These are phyloP conservation scores for Lithocarpus polystachyus DNA, from an alignment of 306 rosid genomes.

Conservation along the genomic window DNA sequence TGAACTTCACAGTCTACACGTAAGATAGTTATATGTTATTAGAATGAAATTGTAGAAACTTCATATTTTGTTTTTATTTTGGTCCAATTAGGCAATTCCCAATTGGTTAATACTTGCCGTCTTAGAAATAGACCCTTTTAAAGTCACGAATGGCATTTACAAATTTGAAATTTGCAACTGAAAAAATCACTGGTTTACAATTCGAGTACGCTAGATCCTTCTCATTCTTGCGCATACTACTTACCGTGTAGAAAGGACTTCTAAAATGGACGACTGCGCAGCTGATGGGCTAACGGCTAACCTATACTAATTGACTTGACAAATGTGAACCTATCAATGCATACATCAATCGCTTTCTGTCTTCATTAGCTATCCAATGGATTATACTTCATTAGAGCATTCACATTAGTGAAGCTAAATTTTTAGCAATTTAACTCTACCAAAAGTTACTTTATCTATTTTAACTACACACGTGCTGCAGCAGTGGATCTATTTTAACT, in stretches of 20 bases:
- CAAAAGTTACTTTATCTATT: too few species aligned
- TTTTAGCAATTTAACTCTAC: too few species aligned
- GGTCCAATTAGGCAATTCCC: not conserved
- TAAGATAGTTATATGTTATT: too few species aligned
- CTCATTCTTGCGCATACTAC: not conserved
- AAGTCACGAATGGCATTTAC: not conserved
- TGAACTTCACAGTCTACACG: rapidly evolving
- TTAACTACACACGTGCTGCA: too few species aligned
- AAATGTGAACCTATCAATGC: not conserved
- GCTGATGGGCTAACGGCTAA: not conserved
- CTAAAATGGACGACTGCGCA: not conserved
- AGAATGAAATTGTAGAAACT: too few species aligned
- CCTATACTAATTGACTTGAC: not conserved
- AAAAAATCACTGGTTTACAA: not conserved
- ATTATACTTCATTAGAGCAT: too few species aligned
- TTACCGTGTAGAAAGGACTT: not conserved
- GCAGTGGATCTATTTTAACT: too few species aligned
- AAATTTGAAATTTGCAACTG: too few species aligned
- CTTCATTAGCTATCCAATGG: not conserved
- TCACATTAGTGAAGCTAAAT: too few species aligned
- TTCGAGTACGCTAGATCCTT: not conserved
- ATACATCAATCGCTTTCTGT: not conserved
- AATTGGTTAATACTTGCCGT: not conserved
- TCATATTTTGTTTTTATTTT: not conserved
- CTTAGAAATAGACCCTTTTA: not conserved